These are phyloP conservation scores for Haematococcus lacustris DNA, from an alignment of 139 green algal species.

Conservation along the genomic window DNA sequence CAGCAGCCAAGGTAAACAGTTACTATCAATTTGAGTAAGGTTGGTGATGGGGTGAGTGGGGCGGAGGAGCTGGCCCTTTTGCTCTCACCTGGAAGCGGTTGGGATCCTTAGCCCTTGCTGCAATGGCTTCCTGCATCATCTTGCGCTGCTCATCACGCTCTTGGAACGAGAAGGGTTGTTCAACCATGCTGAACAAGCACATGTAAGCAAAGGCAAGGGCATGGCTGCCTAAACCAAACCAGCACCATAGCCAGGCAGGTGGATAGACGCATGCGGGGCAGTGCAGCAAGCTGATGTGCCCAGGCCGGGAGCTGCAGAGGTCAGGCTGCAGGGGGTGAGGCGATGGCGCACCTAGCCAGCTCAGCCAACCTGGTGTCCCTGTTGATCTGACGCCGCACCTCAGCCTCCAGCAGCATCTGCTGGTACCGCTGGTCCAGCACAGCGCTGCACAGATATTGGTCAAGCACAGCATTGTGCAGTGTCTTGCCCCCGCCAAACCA, in stretches of 20 bases:
- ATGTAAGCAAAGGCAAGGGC: no score
- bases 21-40: background rate
- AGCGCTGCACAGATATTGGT: no score
- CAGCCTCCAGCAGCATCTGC: conserved; percentile 27
- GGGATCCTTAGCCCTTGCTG: conserved; percentile 30
- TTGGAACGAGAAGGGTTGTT: conserved; percentile 50
- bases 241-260: no score
- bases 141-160: conserved; percentile 23
- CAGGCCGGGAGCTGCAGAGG: no score
- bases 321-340: no score
- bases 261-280: no score
- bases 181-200: conserved; percentile 27
- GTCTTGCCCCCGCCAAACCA: no score
- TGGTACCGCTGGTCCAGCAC: conserved; percentile 33
- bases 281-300: background rate
- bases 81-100: conserved; percentile 35
- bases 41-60: background rate
- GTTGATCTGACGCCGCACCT: conserved; percentile 18
- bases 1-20: background rate
- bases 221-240: no score
- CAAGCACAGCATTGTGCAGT: no score
- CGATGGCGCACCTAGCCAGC: background rate
- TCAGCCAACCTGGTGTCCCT: conserved; percentile 13
- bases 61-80: background rate
- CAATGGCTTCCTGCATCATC: conserved; percentile 12